Percentiles rank a stretch among this genome's conserved stretches.
Conservation (phyloP, 2,329 filamentous ascomycete species). For the Aspergillus sp. region DNA sequence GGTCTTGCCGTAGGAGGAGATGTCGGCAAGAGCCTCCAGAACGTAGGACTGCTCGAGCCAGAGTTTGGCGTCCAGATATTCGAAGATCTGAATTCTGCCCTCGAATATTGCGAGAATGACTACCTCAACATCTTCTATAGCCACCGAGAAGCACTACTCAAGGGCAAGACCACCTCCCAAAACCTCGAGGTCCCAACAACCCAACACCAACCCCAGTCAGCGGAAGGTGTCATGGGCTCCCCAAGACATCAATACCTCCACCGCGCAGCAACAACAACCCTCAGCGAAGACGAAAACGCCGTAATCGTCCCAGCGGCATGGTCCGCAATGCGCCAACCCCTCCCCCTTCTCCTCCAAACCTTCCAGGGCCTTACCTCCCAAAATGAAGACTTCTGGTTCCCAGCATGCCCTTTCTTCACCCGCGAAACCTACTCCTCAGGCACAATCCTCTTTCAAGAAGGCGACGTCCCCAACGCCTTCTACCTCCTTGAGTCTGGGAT, state of each 20-base stretch:
- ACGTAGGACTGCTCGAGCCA: slow-evolving; percentile 77
- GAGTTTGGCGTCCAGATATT: slow-evolving; percentile 76
- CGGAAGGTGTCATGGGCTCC: slow-evolving; percentile 66
- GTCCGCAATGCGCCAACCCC: slow-evolving; percentile 83
- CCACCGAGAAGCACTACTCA: slow-evolving; percentile 56
- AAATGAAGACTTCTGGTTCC: slow-evolving; percentile 96
- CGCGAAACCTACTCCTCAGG: slow-evolving; percentile 67
- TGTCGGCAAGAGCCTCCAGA: slow-evolving; percentile 74
- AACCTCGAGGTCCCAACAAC: slow-evolving; percentile 33
- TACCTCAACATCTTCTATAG: slow-evolving; percentile 78
- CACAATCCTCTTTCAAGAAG: slow-evolving; percentile 73
- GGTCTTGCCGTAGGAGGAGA: slow-evolving; percentile 74
- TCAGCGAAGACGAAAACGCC: slow-evolving; percentile 62
- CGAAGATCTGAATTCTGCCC: slow-evolving; percentile 84
- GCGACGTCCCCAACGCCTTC: slow-evolving; percentile 77
- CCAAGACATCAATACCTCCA: slow-evolving; percentile 77
- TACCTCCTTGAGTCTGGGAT: slow-evolving; percentile 90
- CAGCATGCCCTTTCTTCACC: slow-evolving; percentile 71
- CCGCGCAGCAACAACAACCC: slow-evolving; percentile 72
- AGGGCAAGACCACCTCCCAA: slow-evolving; percentile 15
- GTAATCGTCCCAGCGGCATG: slow-evolving; percentile 63
- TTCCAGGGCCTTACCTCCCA: slow-evolving; percentile 83
- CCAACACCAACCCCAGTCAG: slow-evolving; percentile 18
- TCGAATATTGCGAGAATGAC: slow-evolving; percentile 94
- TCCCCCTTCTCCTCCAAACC: slow-evolving; percentile 90